Evolutionary conservation across 1,284 basidiomycete species (phyloP), one percentile per base, ranked within the genome.

Genomic region (Apiotrichum montevideense): DNA sequence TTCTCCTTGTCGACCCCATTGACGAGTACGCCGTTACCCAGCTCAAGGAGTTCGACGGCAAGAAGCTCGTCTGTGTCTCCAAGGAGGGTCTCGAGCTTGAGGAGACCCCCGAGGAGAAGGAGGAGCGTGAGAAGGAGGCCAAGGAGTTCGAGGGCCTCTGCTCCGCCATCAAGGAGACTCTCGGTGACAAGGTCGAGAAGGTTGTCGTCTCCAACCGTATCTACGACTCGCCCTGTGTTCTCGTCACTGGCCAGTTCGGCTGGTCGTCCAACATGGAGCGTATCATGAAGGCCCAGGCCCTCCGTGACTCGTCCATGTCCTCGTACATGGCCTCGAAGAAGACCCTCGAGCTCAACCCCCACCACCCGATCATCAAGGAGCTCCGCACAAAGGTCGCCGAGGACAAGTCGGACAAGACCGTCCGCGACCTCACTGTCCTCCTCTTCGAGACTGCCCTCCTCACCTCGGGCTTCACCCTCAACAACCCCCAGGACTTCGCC

Each of bases 231-330:
- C 93, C 93, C 57, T 95, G 91, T 73, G 91, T 96, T 44, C 87
- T 96, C 72, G 95, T 98, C 74, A 98, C 96, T 65, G 95, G 94
- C 63, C 93, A 97, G 77, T 98, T 97, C 78, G 94, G 95, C 62
- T 98, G 96, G 96, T 97, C 93, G 48, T 93, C 94, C 65, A 98
- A 98, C 85, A 97, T 98, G 94, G 91, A 97, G 80, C 89, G 95
- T 78, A 97, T 98, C 83, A 98, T 98, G 96, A 97, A 97, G 81
- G 94, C 95, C 14, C 96, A 98, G 80, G 95, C 95, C 48, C 87
- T 98, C 59, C 90, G 95, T 69, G 95, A 98, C 78, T 93, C 94
- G 32, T 94, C 90, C 62, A 97, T 98, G 95, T 97, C 93, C 35
- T 94, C 91, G 48, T 98, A 98, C 84, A 97, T 98, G 94, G 89